Percentiles rank a stretch among this genome's conserved stretches.
Conservation (phyloP, 73 alveolate species). For the Halteria grandinella region DNA sequence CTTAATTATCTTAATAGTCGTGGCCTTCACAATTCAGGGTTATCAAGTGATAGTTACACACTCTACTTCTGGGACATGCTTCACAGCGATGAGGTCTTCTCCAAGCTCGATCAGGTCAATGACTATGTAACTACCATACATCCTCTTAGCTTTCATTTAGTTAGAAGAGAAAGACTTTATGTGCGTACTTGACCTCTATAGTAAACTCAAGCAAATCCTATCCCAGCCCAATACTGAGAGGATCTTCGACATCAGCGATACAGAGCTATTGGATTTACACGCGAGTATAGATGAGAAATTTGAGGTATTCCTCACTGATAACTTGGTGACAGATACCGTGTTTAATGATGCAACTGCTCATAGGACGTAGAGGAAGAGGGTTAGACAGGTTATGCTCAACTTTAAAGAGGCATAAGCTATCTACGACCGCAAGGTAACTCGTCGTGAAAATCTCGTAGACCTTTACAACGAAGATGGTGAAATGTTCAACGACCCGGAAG, state of each 20-base stretch:
- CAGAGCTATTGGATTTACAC: constrained; percentile 55
- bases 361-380: constrained; percentile 4
- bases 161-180: constrained; percentile 46
- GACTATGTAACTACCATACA: constrained; percentile 21
- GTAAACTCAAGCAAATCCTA: constrained; percentile 42
- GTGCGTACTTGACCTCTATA: constrained; percentile 52
- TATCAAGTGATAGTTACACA: constrained; percentile 44
- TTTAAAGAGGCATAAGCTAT: background rate
- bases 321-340: constrained; percentile 44
- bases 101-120: constrained; percentile 31
- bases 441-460: background rate
- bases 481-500: constrained; percentile 25
- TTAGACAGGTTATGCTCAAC: background rate
- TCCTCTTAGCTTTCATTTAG: background rate
- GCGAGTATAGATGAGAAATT: constrained; percentile 56
- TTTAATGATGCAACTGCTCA: constrained; percentile 51
- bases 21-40: constrained; percentile 3
- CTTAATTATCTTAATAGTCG: background rate
- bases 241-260: constrained; percentile 54
- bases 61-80: constrained; percentile 64
- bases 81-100: constrained; percentile 48
- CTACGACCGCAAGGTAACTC: constrained; percentile 22
- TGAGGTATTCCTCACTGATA: constrained; percentile 60
- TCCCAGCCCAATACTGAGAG: constrained; percentile 62
- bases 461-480: constrained; percentile 2